Conservation (phyloP, 225 moss, liverwort and hornwort genomes). For the Rhytidiadelphus loreus region DNA sequence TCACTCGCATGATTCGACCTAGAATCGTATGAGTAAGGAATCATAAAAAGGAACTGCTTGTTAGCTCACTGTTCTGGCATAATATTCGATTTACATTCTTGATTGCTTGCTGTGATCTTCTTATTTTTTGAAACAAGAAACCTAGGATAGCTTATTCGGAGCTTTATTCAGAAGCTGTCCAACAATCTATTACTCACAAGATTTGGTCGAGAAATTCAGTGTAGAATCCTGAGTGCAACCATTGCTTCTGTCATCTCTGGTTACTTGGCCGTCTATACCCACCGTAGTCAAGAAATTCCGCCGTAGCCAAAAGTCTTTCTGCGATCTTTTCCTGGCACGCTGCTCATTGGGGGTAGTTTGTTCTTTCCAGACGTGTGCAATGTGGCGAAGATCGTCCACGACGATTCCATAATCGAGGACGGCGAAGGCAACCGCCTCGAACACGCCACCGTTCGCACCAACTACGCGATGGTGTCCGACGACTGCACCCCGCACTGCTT, state of each 20-base stretch:
- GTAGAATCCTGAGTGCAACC: not conserved
- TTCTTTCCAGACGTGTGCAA: slow-evolving; percentile 3
- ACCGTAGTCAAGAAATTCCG: not conserved
- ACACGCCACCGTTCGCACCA: slow-evolving; percentile 34
- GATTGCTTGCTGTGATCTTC: not conserved
- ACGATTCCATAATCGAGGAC: slow-evolving; percentile 9
- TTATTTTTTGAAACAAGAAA: not conserved
- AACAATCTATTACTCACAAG: not conserved
- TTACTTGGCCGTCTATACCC: not conserved
- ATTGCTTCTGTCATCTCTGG: not conserved
- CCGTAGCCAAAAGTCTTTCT: not conserved
- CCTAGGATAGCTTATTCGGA: no score
- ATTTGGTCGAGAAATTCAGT: not conserved
- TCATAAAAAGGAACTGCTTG: not conserved
- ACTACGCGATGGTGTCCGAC: slow-evolving; percentile 17
- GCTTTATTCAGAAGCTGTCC: not conserved
- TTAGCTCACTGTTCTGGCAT: not conserved
- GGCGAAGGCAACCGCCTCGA: slow-evolving; percentile 8
- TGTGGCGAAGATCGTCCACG: not conserved
- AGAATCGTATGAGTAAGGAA: not conserved
- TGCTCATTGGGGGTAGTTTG: not conserved
- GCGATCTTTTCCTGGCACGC: not conserved
- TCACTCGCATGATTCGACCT: not conserved
- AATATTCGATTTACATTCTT: not conserved
- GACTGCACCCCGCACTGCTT: slow-evolving; percentile 32